These are phyloP conservation scores for Neurospora sp. DNA, from an alignment of 495 filamentous ascomycete species.

Conservation along the genomic window DNA sequence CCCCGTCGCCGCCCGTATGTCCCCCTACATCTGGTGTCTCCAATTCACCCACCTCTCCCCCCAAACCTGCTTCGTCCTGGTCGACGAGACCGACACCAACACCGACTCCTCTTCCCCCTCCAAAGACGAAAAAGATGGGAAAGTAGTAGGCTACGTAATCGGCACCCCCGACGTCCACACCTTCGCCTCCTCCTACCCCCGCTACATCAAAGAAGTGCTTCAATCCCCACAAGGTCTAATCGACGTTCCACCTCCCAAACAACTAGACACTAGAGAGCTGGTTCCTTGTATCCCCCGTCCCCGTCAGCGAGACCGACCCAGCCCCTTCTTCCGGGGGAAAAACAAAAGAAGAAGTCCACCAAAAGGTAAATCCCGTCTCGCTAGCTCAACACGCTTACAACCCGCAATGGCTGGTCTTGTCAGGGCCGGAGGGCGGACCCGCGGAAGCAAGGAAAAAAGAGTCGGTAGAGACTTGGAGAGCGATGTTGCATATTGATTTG, in stretches of 20 bases:
- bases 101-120: background rate
- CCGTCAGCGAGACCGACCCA: background rate
- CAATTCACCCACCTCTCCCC: slow-evolving; percentile 32
- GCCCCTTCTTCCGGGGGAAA: background rate
- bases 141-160: slow-evolving; percentile 31
- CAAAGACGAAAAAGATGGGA: background rate
- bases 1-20: slow-evolving; percentile 12
- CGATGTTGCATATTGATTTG: slow-evolving; percentile 35
- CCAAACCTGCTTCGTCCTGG: slow-evolving; percentile 26
- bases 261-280: slow-evolving; percentile 17
- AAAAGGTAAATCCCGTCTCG: slow-evolving; percentile 13
- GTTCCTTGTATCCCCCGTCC: background rate
- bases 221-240: slow-evolving; percentile 4
- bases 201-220: slow-evolving; percentile 24
- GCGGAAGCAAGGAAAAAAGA: slow-evolving; percentile 11
- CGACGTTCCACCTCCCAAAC: slow-evolving; percentile 13
- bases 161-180: slow-evolving; percentile 26
- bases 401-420: slow-evolving; percentile 21
- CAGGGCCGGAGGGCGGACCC: slow-evolving; percentile 10
- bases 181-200: slow-evolving; percentile 18
- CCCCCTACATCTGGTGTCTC: slow-evolving; percentile 37
- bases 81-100: slow-evolving; percentile 24
- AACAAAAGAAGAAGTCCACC: background rate
- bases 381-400: slow-evolving; percentile 29
- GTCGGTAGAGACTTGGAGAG: slow-evolving; percentile 19